These are phyloP conservation scores for Xanthoconium stramineum DNA, from an alignment of 768 basidiomycete genomes.

Conservation along the genomic window DNA sequence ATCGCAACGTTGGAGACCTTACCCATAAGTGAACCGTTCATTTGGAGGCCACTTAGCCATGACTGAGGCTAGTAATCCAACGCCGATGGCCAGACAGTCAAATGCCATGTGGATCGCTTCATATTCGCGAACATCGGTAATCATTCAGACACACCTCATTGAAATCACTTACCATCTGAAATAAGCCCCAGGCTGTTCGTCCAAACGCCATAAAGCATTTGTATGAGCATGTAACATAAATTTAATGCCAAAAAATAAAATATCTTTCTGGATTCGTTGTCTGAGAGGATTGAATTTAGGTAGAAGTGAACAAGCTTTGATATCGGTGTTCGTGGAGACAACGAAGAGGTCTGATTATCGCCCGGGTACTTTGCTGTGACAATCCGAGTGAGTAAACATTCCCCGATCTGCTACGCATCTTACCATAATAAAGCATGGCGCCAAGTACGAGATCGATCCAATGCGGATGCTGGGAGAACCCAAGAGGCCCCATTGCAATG, in stretches of 20 bases:
- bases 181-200: constrained; percentile 96
- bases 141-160: background rate
- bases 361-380: constrained; percentile 51
- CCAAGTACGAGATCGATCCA: constrained; percentile 61
- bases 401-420: constrained; percentile 10
- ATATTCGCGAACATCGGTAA: background rate
- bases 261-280: constrained; percentile 90
- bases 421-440: constrained; percentile 63
- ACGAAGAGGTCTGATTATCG: constrained; percentile 40
- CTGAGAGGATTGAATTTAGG: constrained; percentile 86
- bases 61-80: constrained; percentile 92
- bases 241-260: constrained; percentile 97
- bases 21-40: constrained; percentile 95
- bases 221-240: constrained; percentile 93
- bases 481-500: constrained; percentile 53
- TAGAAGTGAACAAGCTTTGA: constrained; percentile 62
- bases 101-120: constrained; percentile 99
- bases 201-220: constrained; percentile 97
- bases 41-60: constrained; percentile 99
- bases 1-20: constrained; percentile 21
- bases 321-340: constrained; percentile 48
- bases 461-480: constrained; percentile 58
- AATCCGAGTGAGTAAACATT: constrained; percentile 6
- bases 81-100: constrained; percentile 95
- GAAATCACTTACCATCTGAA: constrained; percentile 75